phyloP scores from a whole-genome alignment of 805 yeast species.

The Barnettozyma sp. region DNA sequence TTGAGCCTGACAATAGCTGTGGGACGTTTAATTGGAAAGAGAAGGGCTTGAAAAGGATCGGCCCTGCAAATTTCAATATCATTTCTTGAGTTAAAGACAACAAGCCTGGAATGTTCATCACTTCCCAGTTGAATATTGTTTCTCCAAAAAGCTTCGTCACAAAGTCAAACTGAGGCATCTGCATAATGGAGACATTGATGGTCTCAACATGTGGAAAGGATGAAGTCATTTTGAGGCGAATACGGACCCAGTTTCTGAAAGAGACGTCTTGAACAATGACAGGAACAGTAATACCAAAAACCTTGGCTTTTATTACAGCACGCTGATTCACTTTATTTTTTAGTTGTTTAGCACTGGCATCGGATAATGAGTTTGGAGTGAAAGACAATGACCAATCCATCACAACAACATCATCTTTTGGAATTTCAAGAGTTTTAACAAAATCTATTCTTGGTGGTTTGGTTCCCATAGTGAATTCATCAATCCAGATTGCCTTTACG shows the following conservation, averaged over 20 bases:
- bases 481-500: constrained; percentile 76
- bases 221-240: constrained; percentile 83
- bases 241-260: constrained; percentile 65
- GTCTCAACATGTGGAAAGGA: constrained; percentile 93
- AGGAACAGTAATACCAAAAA: constrained; percentile 83
- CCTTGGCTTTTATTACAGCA: constrained; percentile 63
- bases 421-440: constrained; percentile 84
- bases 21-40: constrained; percentile 91
- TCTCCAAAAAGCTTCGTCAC: constrained; percentile 69
- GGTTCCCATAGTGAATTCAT: constrained; percentile 85
- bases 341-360: constrained; percentile 77
- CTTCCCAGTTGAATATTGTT: constrained; percentile 78
- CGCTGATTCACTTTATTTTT: constrained; percentile 80
- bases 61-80: constrained; percentile 82
- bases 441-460: constrained; percentile 91
- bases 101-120: constrained; percentile 82
- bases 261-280: constrained; percentile 75
- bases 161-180: constrained; percentile 86
- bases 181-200: constrained; percentile 74
- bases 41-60: constrained; percentile 81
- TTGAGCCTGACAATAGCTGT: constrained; percentile 82
- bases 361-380: constrained; percentile 85
- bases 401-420: constrained; percentile 88
- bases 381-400: constrained; percentile 97
- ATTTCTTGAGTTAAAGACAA: constrained; percentile 75